Evolutionary conservation across 192 early-diverging fungal species (phyloP).

Genomic region (Coemansia sp.): DNA sequence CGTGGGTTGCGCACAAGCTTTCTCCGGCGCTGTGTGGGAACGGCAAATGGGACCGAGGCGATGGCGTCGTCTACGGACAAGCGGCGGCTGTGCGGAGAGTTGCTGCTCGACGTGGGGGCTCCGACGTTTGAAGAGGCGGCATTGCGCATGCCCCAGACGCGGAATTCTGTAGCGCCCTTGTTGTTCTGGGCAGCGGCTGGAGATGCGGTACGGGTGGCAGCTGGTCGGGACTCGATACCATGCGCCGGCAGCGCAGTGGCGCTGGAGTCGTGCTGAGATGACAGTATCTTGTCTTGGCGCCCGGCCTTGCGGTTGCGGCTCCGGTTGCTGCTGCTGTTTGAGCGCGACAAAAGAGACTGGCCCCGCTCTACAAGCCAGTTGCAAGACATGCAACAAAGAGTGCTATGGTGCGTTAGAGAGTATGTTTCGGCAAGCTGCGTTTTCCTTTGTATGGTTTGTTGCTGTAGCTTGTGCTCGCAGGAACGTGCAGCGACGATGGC

Average conservation of each 20-base stretch:
- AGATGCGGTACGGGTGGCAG: slow-evolving; percentile 12
- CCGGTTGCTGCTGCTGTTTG: slow-evolving; percentile 40
- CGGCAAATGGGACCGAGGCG: slow-evolving; percentile 8
- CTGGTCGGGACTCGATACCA: slow-evolving; percentile 15
- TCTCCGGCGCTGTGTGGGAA: slow-evolving; percentile 31
- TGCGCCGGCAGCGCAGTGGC: slow-evolving; percentile 39
- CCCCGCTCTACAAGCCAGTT: slow-evolving; percentile 52
- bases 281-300: slow-evolving; percentile 37
- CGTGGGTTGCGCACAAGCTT: slow-evolving; percentile 50
- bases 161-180: slow-evolving; percentile 44
- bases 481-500: neutral
- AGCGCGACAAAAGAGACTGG: slow-evolving; percentile 49
- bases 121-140: slow-evolving; percentile 15
- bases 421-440: neutral
- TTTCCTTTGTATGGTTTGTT: neutral
- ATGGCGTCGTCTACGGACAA: slow-evolving; percentile 31
- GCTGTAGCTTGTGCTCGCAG: neutral
- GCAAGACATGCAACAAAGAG: slow-evolving; percentile 39
- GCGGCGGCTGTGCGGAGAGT: slow-evolving; percentile 25
- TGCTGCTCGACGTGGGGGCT: slow-evolving; percentile 3
- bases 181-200: slow-evolving; percentile 26
- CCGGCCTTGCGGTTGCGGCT: slow-evolving; percentile 38
- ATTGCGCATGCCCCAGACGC: slow-evolving; percentile 26
- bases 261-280: slow-evolving; percentile 43
- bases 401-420: neutral